Evolutionary conservation across 208 protist genomes (phyloP).

Genomic region (Phytomonas sp.): DNA sequence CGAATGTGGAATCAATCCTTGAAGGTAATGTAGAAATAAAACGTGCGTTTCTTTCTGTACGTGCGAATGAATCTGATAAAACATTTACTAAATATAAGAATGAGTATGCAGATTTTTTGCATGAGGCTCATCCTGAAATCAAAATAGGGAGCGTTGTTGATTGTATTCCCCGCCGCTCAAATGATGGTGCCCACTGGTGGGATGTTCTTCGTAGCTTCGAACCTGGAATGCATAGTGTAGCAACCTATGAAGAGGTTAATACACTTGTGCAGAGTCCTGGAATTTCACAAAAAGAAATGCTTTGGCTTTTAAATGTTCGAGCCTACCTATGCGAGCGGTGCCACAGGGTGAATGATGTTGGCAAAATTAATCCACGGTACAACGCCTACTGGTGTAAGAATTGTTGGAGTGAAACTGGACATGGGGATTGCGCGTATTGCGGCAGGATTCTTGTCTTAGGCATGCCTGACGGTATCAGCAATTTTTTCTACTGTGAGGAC

Average conservation of each 20-base stretch:
- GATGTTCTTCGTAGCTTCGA: conserved; percentile 50
- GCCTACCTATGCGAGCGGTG: conserved; percentile 68
- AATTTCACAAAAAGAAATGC: conserved; percentile 58
- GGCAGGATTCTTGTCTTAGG: conserved; percentile 41
- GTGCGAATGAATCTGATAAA: conserved; percentile 21
- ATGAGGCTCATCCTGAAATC: conserved; percentile 36
- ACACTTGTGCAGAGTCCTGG: conserved; percentile 60
- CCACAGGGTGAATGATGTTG: conserved; percentile 63
- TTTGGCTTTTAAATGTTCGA: conserved; percentile 56
- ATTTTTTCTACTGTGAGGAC: conserved; percentile 76
- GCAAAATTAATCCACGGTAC: conserved; percentile 35
- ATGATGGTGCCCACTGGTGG: conserved; percentile 84
- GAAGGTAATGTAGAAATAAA: conserved; percentile 29
- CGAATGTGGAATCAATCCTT: conserved; percentile 20
- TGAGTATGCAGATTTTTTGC: conserved; percentile 63
- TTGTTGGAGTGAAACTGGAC: conserved; percentile 77
- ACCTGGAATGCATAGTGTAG: conserved; percentile 14
- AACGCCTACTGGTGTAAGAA: conserved; percentile 73
- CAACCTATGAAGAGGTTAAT: conserved; percentile 42
- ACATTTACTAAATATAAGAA: conserved; percentile 42
- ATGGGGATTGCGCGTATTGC: conserved; percentile 81
- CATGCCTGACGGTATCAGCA: conserved; percentile 44
- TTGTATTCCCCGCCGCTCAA: conserved; percentile 48
- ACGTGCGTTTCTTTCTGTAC: conserved; percentile 32
- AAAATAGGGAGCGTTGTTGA: conserved; percentile 36